These are phyloP conservation scores for Fraxinus nigra DNA, from an alignment of 305 asterid species.

Conservation along the genomic window DNA sequence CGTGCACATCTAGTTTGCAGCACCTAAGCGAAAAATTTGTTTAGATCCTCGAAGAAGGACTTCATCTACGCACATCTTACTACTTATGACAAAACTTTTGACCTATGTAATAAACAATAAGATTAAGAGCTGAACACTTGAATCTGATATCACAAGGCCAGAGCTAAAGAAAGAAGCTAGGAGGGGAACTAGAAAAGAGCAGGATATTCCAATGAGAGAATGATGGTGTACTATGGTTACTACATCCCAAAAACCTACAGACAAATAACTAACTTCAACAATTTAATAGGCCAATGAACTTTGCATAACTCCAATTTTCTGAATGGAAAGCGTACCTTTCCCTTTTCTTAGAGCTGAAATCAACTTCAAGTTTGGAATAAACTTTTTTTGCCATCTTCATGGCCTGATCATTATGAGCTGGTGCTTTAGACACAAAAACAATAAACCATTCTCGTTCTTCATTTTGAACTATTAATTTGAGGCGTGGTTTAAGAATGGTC, in stretches of 20 bases:
- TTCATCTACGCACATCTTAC: constrained; percentile 2
- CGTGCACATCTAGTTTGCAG: constrained; percentile 88
- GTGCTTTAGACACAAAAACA: constrained; percentile 90
- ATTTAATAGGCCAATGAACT: constrained; percentile 5
- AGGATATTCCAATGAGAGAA: background rate
- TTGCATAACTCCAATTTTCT: constrained; percentile 14
- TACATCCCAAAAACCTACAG: constrained; percentile 14
- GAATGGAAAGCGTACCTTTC: constrained; percentile 60
- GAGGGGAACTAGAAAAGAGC: background rate
- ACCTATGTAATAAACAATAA: constrained; percentile 12
- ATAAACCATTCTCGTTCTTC: constrained; percentile 99
- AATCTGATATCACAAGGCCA: background rate
- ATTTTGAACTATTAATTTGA: constrained; percentile 92
- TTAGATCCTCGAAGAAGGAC: constrained; percentile 25
- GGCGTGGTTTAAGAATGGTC: constrained; percentile 96
- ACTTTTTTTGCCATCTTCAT: constrained; percentile 97
- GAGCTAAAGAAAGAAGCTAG: background rate
- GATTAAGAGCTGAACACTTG: background rate
- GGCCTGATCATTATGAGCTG: constrained; percentile 91
- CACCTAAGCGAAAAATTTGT: constrained; percentile 57
- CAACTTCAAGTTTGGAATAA: constrained; percentile 89
- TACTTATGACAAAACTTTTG: background rate
- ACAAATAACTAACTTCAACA: constrained; percentile 6
- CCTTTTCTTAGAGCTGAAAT: constrained; percentile 94
- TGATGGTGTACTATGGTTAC: background rate